Evolutionary conservation across 2,329 filamentous ascomycete species (phyloP), one percentile per base, ranked within the genome.

Genomic region (Xylariaceae sp.): DNA sequence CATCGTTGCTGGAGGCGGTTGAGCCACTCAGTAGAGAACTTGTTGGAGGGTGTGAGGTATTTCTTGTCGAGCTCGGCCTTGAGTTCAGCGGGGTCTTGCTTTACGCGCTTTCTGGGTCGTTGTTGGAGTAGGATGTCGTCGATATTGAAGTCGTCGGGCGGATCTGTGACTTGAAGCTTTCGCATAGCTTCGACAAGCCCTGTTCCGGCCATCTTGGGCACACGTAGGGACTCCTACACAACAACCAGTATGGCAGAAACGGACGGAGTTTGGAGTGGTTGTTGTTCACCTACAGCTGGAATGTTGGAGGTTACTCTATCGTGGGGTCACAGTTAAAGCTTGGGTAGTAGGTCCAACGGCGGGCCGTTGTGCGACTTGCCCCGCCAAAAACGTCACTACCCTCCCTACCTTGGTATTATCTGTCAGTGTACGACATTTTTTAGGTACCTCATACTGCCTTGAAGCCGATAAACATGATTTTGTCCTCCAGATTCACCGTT

Each of bases 1-100:
- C 92, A 98, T 60, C 78, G 74, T 75, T 92, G 88, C 68, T 98
- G 93, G 35, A 97, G 70, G 44, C 80, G 79, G 65, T 95, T 90
- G 48, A 98, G 78, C 90, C 93, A 97, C 60, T 86, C 83, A 4
- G 80, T 73, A 25, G 84, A 89, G 70, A 98, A 96, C 2, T 79
- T 77, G 5, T 82, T 77, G 2, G 88, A 88, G 1, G 93, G 92
- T 2, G 80, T 82, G 21, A 98, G 73, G 59, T 92, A 93, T 37
- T 86, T 82, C 44, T 76, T 62, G 67, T 95, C 89, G 5, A 97
- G 76, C 49, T 82, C 76, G 37, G 72, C 71, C 67, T 88, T 88
- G 49, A 92, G 71, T 23, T 76, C 75, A n/a, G 81, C 73, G 32
- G 76, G 74, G 66, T 76, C 74, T 65, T 75, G 77, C 57, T 60